phyloP scores from a whole-genome alignment of 108 stramenopile genomes.

The Nitzschia palea region DNA sequence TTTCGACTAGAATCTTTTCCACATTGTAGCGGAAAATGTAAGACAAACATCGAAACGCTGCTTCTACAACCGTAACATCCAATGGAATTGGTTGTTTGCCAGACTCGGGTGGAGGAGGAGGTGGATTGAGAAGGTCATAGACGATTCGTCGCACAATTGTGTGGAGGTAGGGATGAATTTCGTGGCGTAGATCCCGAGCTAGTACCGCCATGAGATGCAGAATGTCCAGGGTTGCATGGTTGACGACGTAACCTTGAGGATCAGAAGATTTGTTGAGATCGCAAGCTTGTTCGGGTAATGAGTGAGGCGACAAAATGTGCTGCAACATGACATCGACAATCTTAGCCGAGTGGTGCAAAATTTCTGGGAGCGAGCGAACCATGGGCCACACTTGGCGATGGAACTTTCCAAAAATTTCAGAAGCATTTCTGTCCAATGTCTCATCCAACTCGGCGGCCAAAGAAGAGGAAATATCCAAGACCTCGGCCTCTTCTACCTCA shows the following conservation, averaged over 20 bases:
- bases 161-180: constrained; percentile 76
- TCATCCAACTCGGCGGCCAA: constrained; percentile 77
- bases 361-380: constrained; percentile 75
- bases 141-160: constrained; percentile 72
- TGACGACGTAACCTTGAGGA: constrained; percentile 43
- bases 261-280: background rate
- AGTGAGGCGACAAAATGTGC: constrained; percentile 57
- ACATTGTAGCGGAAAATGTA: constrained; percentile 84
- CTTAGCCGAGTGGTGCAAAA: constrained; percentile 67
- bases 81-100: constrained; percentile 57
- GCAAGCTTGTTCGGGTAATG: constrained; percentile 28
- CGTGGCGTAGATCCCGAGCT: constrained; percentile 80
- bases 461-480: constrained; percentile 44
- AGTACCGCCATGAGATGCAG: constrained; percentile 80
- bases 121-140: constrained; percentile 75
- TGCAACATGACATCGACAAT: constrained; percentile 64
- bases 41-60: constrained; percentile 75
- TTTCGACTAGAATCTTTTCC: constrained; percentile 46
- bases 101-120: constrained; percentile 46
- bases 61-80: constrained; percentile 78
- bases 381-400: constrained; percentile 65
- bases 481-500: constrained; percentile 21
- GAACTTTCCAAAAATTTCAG: constrained; percentile 69
- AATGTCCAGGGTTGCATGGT: constrained; percentile 82
- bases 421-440: constrained; percentile 78